These are phyloP conservation scores for Eucalyptus cloeziana DNA, from an alignment of 345 rosid species.

Conservation along the genomic window DNA sequence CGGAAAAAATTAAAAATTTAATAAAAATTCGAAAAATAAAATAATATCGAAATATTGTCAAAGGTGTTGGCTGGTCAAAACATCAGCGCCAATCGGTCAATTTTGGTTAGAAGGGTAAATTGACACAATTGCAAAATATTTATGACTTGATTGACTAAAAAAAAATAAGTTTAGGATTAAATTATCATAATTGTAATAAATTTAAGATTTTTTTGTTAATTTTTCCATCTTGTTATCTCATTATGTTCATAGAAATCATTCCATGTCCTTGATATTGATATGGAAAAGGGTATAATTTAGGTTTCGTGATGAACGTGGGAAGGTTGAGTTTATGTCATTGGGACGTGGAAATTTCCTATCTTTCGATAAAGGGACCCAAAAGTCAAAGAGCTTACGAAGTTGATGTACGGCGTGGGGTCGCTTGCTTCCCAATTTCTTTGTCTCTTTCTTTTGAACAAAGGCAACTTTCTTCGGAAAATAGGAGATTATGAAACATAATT, in stretches of 20 bases:
- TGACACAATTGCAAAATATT: fast-evolving
- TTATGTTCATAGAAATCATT: not conserved
- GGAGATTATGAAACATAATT: not conserved
- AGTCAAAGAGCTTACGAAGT: not conserved
- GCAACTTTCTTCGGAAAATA: not conserved
- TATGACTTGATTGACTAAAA: fast-evolving
- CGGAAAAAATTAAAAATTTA: too few species aligned
- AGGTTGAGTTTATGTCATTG: not conserved
- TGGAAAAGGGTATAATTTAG: not conserved
- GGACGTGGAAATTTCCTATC: not conserved
- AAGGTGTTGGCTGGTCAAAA: fast-evolving
- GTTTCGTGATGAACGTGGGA: not conserved
- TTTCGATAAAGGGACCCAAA: not conserved
- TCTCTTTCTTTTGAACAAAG: not conserved
- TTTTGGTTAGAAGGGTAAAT: fast-evolving
- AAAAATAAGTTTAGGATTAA: fast-evolving
- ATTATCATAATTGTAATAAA: fast-evolving
- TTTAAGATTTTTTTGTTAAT: too few species aligned
- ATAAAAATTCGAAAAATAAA: too few species aligned
- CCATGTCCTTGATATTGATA: not conserved
- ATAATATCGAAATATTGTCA: too few species aligned
- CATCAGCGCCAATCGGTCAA: fast-evolving
- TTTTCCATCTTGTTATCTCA: not conserved
- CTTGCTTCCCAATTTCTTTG: not conserved
- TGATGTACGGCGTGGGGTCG: not conserved